These are phyloP conservation scores for Kickxella alabastrina DNA, from an alignment of 192 early-diverging fungal species.

Conservation along the genomic window DNA sequence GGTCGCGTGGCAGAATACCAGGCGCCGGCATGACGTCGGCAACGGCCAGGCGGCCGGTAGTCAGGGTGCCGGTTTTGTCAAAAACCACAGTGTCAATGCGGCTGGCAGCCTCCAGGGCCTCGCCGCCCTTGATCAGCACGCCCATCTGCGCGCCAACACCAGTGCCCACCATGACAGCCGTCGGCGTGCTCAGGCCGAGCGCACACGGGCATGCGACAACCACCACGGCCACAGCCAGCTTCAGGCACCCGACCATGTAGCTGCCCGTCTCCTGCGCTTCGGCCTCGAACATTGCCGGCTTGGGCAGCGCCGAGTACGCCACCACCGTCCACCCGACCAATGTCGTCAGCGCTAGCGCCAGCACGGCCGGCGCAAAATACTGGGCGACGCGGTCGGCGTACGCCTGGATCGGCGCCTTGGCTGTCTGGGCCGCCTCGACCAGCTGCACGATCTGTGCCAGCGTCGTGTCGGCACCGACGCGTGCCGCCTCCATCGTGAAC, in stretches of 20 bases:
- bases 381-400: slow-evolving; percentile 85
- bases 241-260: slow-evolving; percentile 77
- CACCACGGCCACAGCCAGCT: slow-evolving; percentile 89
- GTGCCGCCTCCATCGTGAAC: slow-evolving; percentile 76
- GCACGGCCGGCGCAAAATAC: slow-evolving; percentile 87
- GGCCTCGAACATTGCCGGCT: slow-evolving; percentile 46
- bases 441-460: slow-evolving; percentile 88
- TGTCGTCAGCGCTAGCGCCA: slow-evolving; percentile 66
- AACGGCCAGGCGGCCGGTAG: slow-evolving; percentile 68
- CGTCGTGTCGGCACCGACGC: slow-evolving; percentile 88
- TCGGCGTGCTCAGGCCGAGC: slow-evolving; percentile 91
- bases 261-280: slow-evolving; percentile 54
- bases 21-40: slow-evolving; percentile 39
- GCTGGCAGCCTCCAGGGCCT: slow-evolving; percentile 75
- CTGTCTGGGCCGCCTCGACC: slow-evolving; percentile 89
- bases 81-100: slow-evolving; percentile 84
- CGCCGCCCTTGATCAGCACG: slow-evolving; percentile 95
- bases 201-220: slow-evolving; percentile 98
- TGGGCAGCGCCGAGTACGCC: slow-evolving; percentile 42
- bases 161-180: slow-evolving; percentile 98
- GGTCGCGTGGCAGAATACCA: slow-evolving; percentile 45
- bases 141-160: slow-evolving; percentile 93
- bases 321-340: slow-evolving; percentile 76
- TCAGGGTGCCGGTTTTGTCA: slow-evolving; percentile 98
- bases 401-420: slow-evolving; percentile 93